These are phyloP conservation scores for Parathielavia appendiculata DNA, from an alignment of 495 filamentous ascomycete species.

Conservation along the genomic window DNA sequence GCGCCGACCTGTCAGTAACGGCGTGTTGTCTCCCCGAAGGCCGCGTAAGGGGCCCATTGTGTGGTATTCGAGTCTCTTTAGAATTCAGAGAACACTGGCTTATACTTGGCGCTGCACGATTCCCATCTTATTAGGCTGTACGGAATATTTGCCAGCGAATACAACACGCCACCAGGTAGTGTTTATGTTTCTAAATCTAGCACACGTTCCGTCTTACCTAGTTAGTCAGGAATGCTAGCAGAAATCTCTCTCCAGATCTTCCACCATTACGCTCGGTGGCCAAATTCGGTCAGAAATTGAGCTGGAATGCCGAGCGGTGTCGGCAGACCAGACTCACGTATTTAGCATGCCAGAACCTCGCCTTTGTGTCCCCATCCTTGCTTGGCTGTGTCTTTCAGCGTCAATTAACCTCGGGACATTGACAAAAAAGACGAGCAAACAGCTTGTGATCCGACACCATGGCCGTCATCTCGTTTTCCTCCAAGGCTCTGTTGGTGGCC, in stretches of 20 bases:
- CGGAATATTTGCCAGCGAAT: neutral
- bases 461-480: slow-evolving; percentile 2
- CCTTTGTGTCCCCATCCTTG: neutral
- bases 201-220: slow-evolving; percentile 11
- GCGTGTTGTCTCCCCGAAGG: neutral
- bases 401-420: neutral
- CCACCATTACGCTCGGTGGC: neutral
- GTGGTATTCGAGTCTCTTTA: neutral
- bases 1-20: neutral
- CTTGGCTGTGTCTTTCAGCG: neutral
- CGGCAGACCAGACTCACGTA: neutral
- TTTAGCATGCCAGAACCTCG: slow-evolving; percentile 8
- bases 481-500: slow-evolving; percentile 12
- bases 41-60: too few species aligned
- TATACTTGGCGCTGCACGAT: slow-evolving; percentile 5
- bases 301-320: neutral
- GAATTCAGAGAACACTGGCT: neutral
- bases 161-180: slow-evolving; percentile 4
- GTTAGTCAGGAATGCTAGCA: slow-evolving; percentile 3
- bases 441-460: neutral
- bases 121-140: slow-evolving; percentile 12
- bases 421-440: neutral
- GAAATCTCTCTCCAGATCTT: neutral
- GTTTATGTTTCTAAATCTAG: slow-evolving; percentile 11
- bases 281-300: neutral